Percentiles rank a stretch among this genome's conserved stretches.
Evolutionary conservation across 768 basidiomycete genomes (phyloP).

Genomic region (Leccinum imitatum): DNA sequence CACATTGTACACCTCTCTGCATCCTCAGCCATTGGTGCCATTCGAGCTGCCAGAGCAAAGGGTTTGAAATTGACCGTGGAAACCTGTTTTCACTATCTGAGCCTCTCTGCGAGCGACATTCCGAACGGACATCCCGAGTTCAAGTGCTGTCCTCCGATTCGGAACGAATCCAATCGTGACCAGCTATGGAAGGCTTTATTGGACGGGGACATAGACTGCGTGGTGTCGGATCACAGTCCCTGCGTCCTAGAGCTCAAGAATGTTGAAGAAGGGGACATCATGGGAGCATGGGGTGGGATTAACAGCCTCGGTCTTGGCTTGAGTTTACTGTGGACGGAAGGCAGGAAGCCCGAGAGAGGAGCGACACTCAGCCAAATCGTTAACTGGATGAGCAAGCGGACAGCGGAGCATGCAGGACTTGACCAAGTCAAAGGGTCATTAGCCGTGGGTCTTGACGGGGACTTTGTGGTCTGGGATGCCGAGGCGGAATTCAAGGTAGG

Average conservation of each 20-base stretch:
- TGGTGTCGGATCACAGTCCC: slow-evolving; percentile 96
- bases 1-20: slow-evolving; percentile 98
- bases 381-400: slow-evolving; percentile 70
- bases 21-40: slow-evolving; percentile 71
- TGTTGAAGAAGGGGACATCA: slow-evolving; percentile 73
- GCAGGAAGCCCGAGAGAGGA: slow-evolving; percentile 47
- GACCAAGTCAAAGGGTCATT: slow-evolving; percentile 69
- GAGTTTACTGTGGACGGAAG: slow-evolving; percentile 88
- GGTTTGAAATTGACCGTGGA: slow-evolving; percentile 83
- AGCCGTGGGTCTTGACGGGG: slow-evolving; percentile 75
- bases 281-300: slow-evolving; percentile 95
- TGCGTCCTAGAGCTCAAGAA: slow-evolving; percentile 82
- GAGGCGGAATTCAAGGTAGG: slow-evolving; percentile 42
- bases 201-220: slow-evolving; percentile 84
- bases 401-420: slow-evolving; percentile 81
- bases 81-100: slow-evolving; percentile 97
- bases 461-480: slow-evolving; percentile 85
- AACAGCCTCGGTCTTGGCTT: slow-evolving; percentile 88
- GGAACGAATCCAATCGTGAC: slow-evolving; percentile 69
- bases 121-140: slow-evolving; percentile 79
- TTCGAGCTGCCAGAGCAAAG: slow-evolving; percentile 64
- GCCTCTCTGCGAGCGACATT: slow-evolving; percentile 68
- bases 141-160: slow-evolving; percentile 96
- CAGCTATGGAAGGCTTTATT: slow-evolving; percentile 77
- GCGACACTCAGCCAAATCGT: slow-evolving; percentile 61